phyloP scores from a whole-genome alignment of 148 eudicot species.

The Vaccinium vitisidaea region DNA sequence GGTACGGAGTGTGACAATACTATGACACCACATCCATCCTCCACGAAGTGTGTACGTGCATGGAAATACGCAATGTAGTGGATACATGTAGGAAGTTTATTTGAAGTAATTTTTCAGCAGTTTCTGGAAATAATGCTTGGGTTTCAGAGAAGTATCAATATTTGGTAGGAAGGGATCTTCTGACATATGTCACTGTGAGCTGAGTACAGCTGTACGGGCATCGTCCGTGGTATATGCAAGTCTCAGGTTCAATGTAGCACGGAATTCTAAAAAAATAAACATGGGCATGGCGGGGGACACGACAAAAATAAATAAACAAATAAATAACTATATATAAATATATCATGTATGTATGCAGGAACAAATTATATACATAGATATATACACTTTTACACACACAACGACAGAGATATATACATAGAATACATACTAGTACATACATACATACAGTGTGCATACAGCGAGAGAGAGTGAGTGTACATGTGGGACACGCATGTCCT shows the following conservation, averaged over 20 bases:
- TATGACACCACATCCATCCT: background rate
- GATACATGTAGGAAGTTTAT: background rate
- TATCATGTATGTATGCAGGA: no score
- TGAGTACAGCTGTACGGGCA: background rate
- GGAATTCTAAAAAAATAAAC: no score
- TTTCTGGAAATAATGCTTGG: slow-evolving; percentile 10
- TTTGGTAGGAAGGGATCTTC: background rate
- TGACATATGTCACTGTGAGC: background rate
- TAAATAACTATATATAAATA: no score
- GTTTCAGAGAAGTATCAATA: background rate
- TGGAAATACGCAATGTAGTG: background rate
- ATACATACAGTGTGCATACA: no score
- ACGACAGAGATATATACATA: no score
- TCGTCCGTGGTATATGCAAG: background rate
- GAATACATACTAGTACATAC: no score
- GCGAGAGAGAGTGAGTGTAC: no score
- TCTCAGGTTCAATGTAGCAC: background rate
- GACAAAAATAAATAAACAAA: no score
- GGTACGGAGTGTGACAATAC: background rate
- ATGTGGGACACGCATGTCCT: no score
- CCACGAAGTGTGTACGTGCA: background rate
- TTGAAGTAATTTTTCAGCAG: background rate
- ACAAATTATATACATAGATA: no score
- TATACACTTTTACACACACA: no score
- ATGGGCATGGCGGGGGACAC: no score